phyloP scores from a whole-genome alignment of 2,329 filamentous ascomycete species.

The Magnaporthiopsis poae region DNA sequence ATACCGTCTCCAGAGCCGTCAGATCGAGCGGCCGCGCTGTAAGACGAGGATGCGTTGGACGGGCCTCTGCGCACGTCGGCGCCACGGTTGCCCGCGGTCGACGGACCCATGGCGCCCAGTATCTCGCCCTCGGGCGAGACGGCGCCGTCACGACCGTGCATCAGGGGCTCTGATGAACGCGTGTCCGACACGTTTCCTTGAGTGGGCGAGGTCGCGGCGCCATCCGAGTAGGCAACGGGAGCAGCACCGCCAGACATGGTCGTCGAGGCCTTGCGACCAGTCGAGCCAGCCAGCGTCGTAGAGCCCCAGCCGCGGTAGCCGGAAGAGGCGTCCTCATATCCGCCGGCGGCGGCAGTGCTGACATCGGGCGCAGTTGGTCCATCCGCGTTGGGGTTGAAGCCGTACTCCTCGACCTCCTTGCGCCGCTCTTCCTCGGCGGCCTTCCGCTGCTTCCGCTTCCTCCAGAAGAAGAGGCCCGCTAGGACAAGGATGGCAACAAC shows the following conservation, averaged over 20 bases:
- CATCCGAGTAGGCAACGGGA: conserved; percentile 62
- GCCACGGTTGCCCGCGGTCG: conserved; percentile 53
- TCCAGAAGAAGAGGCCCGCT: conserved; percentile 73
- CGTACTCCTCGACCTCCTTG: conserved; percentile 95
- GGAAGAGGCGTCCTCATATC: conserved; percentile 60
- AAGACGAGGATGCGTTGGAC: conserved; percentile 92
- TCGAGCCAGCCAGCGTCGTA: conserved; percentile 57
- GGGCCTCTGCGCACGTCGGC: conserved; percentile 74
- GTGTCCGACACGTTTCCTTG: conserved; percentile 57
- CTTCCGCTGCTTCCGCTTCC: conserved; percentile 76
- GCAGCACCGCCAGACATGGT: conserved; percentile 69
- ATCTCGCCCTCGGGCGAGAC: conserved; percentile 67
- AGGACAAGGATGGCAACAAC: conserved; percentile 74
- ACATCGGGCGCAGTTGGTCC: conserved; percentile 55
- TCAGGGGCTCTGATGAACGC: conserved; percentile 58
- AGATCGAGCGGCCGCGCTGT: conserved; percentile 72
- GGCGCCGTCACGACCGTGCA: conserved; percentile 30
- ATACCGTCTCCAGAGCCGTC: conserved; percentile 50
- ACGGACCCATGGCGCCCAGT: conserved; percentile 70
- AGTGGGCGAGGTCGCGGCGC: conserved; percentile 49
- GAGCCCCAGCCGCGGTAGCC: conserved; percentile 95
- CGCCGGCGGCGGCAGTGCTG: conserved; percentile 33
- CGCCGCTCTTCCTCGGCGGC: conserved; percentile 76
- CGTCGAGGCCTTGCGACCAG: conserved; percentile 75
- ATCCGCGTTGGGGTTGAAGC: conserved; percentile 95